phyloP scores from a whole-genome alignment of 2,329 filamentous ascomycete genomes.

The Sodiomyces alkalinus region DNA sequence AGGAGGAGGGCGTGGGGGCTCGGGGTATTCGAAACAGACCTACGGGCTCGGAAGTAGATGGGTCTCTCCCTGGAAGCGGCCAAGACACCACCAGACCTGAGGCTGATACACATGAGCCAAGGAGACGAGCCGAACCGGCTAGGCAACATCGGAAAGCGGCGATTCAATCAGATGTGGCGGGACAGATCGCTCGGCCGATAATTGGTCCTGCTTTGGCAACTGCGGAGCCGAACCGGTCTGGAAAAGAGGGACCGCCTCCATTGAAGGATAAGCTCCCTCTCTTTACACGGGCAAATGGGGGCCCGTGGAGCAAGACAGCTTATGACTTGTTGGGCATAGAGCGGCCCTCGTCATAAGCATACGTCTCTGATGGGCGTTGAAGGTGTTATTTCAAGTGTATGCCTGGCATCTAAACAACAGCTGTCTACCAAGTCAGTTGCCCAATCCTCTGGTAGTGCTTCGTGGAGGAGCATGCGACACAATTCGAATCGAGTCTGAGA shows the following conservation, averaged over 20 bases:
- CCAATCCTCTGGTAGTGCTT: too few species aligned
- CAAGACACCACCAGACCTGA: background rate
- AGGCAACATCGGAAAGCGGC: background rate
- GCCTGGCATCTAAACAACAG: too few species aligned
- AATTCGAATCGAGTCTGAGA: too few species aligned
- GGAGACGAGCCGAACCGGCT: too few species aligned
- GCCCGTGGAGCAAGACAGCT: slow-evolving; percentile 56
- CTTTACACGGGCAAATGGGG: slow-evolving; percentile 35
- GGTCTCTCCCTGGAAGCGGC: background rate
- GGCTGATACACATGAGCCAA: background rate
- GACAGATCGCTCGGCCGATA: slow-evolving; percentile 27
- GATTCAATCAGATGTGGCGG: slow-evolving; percentile 29
- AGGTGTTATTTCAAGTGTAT: too few species aligned
- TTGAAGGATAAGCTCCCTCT: slow-evolving; percentile 18
- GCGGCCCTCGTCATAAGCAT: background rate
- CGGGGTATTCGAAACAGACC: too few species aligned
- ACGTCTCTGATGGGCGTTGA: background rate
- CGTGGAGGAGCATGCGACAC: too few species aligned
- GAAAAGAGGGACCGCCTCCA: slow-evolving; percentile 1
- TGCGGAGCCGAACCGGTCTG: background rate
- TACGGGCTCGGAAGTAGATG: too few species aligned
- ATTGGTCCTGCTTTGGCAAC: slow-evolving; percentile 8
- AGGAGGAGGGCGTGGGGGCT: too few species aligned
- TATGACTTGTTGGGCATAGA: slow-evolving; percentile 43
- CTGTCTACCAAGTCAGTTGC: too few species aligned